These are phyloP conservation scores for Macaranga tanarius DNA, from an alignment of 441 rosid species.

Conservation along the genomic window DNA sequence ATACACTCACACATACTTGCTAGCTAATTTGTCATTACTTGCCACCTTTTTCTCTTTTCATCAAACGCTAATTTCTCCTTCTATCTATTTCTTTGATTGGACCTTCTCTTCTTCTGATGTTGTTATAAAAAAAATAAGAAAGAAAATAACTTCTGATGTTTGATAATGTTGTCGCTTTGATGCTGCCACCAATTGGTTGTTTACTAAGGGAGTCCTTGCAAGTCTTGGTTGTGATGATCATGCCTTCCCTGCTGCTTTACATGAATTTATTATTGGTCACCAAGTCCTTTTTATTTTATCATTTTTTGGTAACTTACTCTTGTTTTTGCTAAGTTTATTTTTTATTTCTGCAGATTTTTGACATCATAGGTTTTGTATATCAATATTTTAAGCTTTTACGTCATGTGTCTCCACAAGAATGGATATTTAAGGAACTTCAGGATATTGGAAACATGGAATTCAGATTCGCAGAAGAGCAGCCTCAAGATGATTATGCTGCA, in stretches of 20 bases:
- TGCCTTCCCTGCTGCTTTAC: slow-evolving; percentile 1
- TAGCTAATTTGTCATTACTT: background rate
- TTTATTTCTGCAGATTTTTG: slow-evolving; percentile 56
- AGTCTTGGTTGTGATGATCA: background rate
- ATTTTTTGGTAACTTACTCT: slow-evolving; percentile 13
- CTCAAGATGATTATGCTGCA: slow-evolving; percentile 97
- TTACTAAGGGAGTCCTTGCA: background rate
- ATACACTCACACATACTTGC: background rate
- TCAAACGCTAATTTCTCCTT: background rate
- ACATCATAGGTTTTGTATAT: slow-evolving; percentile 76
- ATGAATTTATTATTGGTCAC: background rate
- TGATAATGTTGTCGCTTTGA: background rate
- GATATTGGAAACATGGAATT: slow-evolving; percentile 95
- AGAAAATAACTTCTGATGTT: background rate
- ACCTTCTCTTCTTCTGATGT: background rate
- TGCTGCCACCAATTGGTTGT: background rate
- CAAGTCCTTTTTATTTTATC: slow-evolving; percentile 20
- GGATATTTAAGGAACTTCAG: slow-evolving; percentile 98
- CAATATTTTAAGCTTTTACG: slow-evolving; percentile 81
- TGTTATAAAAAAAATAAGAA: background rate
- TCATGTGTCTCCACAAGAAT: slow-evolving; percentile 77
- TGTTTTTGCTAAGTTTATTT: background rate
- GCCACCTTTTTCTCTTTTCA: background rate
- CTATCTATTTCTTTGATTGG: background rate
- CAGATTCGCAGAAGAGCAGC: slow-evolving; percentile 89